These are phyloP conservation scores for Microsporum audouinii DNA, from an alignment of 2,329 filamentous ascomycete genomes.

Conservation along the genomic window DNA sequence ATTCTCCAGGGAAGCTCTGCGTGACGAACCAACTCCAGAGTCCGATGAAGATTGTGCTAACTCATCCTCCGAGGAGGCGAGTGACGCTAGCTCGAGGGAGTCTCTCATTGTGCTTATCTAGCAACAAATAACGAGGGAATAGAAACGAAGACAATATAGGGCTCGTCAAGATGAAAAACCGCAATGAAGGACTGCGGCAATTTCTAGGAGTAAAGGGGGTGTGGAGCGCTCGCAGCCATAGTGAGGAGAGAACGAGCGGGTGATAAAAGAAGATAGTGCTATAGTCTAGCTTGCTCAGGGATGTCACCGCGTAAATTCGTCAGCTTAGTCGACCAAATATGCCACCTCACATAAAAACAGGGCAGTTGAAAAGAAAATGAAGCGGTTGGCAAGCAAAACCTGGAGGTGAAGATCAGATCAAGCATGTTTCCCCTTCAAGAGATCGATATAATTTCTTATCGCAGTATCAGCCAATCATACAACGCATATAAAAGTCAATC, in stretches of 20 bases:
- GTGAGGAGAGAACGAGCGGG: neutral
- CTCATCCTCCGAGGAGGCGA: conserved; percentile 64
- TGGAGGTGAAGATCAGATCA: neutral
- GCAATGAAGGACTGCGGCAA: neutral
- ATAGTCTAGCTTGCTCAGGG: neutral
- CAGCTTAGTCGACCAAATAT: neutral
- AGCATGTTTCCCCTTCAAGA: neutral
- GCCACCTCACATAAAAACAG: neutral
- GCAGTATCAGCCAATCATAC: neutral
- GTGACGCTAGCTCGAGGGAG: conserved; percentile 89
- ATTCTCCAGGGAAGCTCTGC: conserved; percentile 75
- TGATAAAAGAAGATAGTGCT: neutral
- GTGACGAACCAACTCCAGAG: conserved; percentile 85
- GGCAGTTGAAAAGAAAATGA: neutral
- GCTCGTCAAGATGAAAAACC: neutral
- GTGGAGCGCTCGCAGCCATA: neutral
- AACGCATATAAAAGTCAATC: too few species aligned
- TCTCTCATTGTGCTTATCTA: conserved; percentile 46
- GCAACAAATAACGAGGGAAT: neutral
- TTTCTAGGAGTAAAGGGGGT: conserved; percentile 1
- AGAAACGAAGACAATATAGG: neutral
- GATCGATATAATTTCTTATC: neutral
- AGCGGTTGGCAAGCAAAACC: neutral
- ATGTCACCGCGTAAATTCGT: neutral
- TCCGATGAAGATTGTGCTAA: conserved; percentile 58